Conservation (phyloP, 2,329 filamentous ascomycete species). For the Pseudocercospora musae region DNA sequence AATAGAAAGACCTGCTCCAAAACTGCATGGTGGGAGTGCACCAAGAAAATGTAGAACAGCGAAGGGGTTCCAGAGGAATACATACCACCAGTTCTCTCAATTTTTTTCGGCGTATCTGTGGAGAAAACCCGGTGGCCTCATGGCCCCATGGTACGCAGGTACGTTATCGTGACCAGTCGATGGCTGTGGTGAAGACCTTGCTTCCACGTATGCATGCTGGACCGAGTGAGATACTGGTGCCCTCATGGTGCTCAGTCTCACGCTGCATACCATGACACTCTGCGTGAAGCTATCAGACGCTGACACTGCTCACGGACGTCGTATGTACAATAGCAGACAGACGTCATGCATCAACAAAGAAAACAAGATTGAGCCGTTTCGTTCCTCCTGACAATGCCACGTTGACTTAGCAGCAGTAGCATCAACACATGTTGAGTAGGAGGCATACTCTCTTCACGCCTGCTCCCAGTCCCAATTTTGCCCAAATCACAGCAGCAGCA, state of each 20-base stretch:
- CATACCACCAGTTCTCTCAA: neutral
- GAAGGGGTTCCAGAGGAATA: neutral
- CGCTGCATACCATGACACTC: neutral
- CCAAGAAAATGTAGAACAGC: neutral
- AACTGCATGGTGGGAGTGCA: constrained; percentile 16
- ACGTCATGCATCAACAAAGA: constrained; percentile 1
- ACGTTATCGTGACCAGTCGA: neutral
- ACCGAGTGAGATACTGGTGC: neutral
- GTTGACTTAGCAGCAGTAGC: neutral
- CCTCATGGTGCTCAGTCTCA: neutral
- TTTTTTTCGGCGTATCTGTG: neutral
- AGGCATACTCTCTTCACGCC: neutral
- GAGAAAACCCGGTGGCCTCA: neutral
- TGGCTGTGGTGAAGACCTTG: neutral
- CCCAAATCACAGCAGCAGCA: neutral
- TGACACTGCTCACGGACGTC: neutral
- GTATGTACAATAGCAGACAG: too few species aligned
- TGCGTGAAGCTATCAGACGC: too few species aligned
- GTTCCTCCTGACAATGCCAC: neutral
- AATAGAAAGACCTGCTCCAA: constrained; percentile 10
- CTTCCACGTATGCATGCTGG: too few species aligned
- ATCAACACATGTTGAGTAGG: neutral
- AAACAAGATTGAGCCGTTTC: constrained; percentile 3
- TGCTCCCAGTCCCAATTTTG: neutral
- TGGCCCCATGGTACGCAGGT: neutral